A percentile compares a stretch with the other conserved stretches of the same genome.
These are phyloP conservation scores for Mallotus nudiflorus DNA, from an alignment of 345 rosid genomes.

Conservation along the genomic window DNA sequence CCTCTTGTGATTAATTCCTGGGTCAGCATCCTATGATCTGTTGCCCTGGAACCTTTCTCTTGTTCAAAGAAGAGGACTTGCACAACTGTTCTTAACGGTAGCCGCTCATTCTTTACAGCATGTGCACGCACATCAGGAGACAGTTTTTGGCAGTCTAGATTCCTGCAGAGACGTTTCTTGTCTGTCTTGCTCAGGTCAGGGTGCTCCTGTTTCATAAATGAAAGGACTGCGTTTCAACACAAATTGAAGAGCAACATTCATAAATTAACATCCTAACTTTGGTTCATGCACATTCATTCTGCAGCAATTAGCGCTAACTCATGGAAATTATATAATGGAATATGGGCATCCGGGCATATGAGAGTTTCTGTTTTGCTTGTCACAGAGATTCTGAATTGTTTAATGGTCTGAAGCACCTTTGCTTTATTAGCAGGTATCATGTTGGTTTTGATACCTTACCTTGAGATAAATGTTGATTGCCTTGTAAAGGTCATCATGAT, in stretches of 20 bases:
- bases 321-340: no score
- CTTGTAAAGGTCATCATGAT: slow-evolving; percentile 85
- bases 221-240: no score
- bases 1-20: slow-evolving; percentile 29
- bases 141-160: slow-evolving; percentile 89
- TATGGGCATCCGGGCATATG: no score
- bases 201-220: slow-evolving; percentile 58
- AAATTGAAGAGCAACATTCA: no score
- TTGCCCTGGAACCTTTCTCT: slow-evolving; percentile 37
- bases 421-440: not conserved
- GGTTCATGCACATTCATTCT: no score
- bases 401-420: not conserved
- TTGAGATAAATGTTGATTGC: slow-evolving; percentile 84
- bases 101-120: slow-evolving; percentile 89
- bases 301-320: no score
- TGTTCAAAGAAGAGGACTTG: slow-evolving; percentile 92
- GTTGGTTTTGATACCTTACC: slow-evolving; percentile 38
- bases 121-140: slow-evolving; percentile 84
- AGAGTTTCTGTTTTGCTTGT: no score
- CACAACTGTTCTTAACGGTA: slow-evolving; percentile 92
- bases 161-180: slow-evolving; percentile 73
- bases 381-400: no score
- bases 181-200: slow-evolving; percentile 81
- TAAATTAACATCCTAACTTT: no score
- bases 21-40: slow-evolving; percentile 19